Evolutionary conservation across 352 stramenopile species (phyloP).

Genomic region (Nothophytophthora sp.): DNA sequence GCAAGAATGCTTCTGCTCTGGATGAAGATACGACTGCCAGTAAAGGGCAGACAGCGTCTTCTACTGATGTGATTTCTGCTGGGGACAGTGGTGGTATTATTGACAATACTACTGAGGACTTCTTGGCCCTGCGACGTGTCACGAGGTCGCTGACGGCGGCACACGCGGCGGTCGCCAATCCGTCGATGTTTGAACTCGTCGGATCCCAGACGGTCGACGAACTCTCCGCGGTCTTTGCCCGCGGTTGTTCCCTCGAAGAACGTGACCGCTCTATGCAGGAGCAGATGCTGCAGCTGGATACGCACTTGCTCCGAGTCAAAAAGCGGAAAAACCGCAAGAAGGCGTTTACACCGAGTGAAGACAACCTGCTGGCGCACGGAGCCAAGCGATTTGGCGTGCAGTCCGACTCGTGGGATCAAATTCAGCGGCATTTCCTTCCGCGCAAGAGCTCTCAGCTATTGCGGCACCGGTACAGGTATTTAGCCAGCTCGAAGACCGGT

Average conservation of each 20-base stretch:
- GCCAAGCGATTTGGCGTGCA: slow-evolving; percentile 61
- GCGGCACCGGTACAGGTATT: slow-evolving; percentile 69
- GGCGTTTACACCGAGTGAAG: slow-evolving; percentile 58
- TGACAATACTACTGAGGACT: slow-evolving; percentile 16
- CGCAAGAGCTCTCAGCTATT: slow-evolving; percentile 51
- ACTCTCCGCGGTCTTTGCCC: slow-evolving; percentile 46
- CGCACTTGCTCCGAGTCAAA: slow-evolving; percentile 53
- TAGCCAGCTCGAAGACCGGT: slow-evolving; percentile 59
- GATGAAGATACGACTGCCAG: not conserved
- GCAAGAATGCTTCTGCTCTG: slow-evolving; percentile 5
- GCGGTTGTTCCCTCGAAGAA: slow-evolving; percentile 46
- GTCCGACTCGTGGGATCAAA: slow-evolving; percentile 58
- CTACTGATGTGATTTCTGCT: not conserved
- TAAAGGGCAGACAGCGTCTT: slow-evolving; percentile 1
- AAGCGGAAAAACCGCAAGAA: slow-evolving; percentile 50
- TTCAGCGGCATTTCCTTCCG: slow-evolving; percentile 64
- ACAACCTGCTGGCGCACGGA: slow-evolving; percentile 66
- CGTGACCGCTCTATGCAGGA: slow-evolving; percentile 53
- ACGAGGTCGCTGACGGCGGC: slow-evolving; percentile 79
- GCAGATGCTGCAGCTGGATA: slow-evolving; percentile 72
- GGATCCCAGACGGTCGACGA: slow-evolving; percentile 61
- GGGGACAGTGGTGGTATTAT: slow-evolving; percentile 4
- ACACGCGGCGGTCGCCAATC: slow-evolving; percentile 75
- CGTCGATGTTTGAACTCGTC: slow-evolving; percentile 88
- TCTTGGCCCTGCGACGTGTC: slow-evolving; percentile 52